Evolutionary conservation across 2,329 filamentous ascomycete genomes (phyloP), one percentile per base, ranked within the genome.

Genomic region (Metarhizium sp.): DNA sequence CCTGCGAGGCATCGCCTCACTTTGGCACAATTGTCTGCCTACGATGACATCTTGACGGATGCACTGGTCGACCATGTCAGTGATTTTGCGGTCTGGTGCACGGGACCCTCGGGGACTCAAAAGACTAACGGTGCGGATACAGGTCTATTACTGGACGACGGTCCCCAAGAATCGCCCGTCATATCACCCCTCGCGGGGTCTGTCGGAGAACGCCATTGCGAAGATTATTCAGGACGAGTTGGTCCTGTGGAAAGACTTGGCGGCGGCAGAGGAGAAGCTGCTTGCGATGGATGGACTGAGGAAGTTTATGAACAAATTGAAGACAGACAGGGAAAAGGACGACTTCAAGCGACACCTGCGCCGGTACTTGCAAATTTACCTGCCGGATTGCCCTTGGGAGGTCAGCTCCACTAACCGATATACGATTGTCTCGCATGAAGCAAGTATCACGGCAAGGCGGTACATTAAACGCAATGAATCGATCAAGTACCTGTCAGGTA

Each of bases 1-100:
- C 53, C 69, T 45, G 63, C 70, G 71, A 87, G 80, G 74, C 84
- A 87, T 67, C 83, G 84, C 59, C 78, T 99, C 64, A 96, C 91
- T 7, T 78, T 97, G 63, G 85, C 86, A 58, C 92, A 95, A 77
- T 76, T 99, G 65, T 87, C 91, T 36, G 87, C 87, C 51, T 97
- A 97, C 75, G 94, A 99, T 74, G 94, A 99, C 72, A 86, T 97
- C 61, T 78, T 95, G 59, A 99, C 94, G 7, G 94, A 99, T 79
- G 88, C 90, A 62, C 84, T 99, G 53, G 86, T 99, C 58, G 94
- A 99, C 73, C 90, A 92, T 75, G 92, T 96, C 80, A 73, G 88
- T 80, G 38, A 13, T 3, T 30, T 6, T 14, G 25, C 25, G 25
- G 25, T 51, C 25, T 6, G 14, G 42, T n/a, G 25, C 16, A 30